Conservation (phyloP, 139 green algal genomes). For the Coelastrella sp. region DNA sequence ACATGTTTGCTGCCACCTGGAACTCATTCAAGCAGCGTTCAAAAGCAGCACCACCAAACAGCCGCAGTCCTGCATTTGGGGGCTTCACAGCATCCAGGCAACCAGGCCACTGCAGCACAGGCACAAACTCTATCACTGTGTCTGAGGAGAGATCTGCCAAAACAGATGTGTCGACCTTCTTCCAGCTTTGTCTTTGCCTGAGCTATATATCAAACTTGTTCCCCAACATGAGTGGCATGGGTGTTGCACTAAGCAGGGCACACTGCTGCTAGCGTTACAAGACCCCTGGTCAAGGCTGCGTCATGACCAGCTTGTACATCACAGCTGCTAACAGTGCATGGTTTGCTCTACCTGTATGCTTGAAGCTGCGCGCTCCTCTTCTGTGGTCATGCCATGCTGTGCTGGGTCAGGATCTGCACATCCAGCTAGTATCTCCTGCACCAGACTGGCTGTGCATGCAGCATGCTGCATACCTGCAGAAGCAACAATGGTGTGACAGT, state of each 20-base stretch:
- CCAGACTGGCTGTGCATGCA: slow-evolving; percentile 45
- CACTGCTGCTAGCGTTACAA: too few relatives aligned
- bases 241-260: too few relatives aligned
- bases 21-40: slow-evolving; percentile 94
- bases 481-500: not conserved
- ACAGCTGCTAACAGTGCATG: too few relatives aligned
- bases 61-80: slow-evolving; percentile 80
- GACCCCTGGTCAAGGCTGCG: too few relatives aligned
- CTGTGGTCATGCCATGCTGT: slow-evolving; percentile 84
- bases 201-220: too few relatives aligned
- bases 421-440: slow-evolving; percentile 81
- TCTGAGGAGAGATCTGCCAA: too few relatives aligned
- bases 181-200: too few relatives aligned
- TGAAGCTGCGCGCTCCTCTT: slow-evolving; percentile 77
- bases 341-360: slow-evolving; percentile 9
- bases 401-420: slow-evolving; percentile 79
- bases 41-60: slow-evolving; percentile 94
- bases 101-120: slow-evolving; percentile 82
- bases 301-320: too few relatives aligned
- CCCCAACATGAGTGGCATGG: too few relatives aligned
- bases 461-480: slow-evolving; percentile 59
- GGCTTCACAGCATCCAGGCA: slow-evolving; percentile 59
- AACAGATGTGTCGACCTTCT: too few relatives aligned
- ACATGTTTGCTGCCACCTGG: slow-evolving; percentile 73
- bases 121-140: too few relatives aligned